Conservation (phyloP, 1,284 basidiomycete species). For the Puccinia sorghi region DNA sequence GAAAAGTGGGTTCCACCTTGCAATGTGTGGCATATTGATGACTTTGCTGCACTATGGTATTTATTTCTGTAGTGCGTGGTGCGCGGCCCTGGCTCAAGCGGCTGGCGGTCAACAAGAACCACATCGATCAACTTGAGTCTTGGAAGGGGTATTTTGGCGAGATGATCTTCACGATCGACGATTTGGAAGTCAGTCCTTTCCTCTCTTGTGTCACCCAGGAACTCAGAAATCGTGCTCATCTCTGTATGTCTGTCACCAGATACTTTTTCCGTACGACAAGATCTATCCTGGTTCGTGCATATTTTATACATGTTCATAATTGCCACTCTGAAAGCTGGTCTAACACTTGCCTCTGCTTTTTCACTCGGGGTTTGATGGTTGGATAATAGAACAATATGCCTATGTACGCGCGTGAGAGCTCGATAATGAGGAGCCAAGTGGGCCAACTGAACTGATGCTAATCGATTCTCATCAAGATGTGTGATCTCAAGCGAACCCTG, state of each 20-base stretch:
- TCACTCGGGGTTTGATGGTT: neutral
- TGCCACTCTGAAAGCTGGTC: too few relatives aligned
- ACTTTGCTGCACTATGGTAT: too few relatives aligned
- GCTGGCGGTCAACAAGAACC: neutral
- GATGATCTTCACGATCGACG: constrained; percentile 47
- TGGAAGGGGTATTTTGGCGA: neutral
- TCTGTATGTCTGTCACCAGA: neutral
- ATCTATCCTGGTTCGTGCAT: constrained; percentile 42
- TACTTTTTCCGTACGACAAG: constrained; percentile 48
- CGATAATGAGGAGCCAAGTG: neutral
- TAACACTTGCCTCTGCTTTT: neutral
- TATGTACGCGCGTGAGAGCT: constrained; percentile 25
- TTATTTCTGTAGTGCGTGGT: too few relatives aligned
- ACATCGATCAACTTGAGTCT: neutral
- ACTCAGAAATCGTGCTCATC: neutral
- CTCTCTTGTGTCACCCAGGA: neutral
- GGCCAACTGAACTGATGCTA: neutral
- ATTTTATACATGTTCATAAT: too few relatives aligned
- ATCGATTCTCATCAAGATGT: constrained; percentile 31
- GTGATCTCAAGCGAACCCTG: constrained; percentile 52
- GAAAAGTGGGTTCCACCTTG: too few relatives aligned
- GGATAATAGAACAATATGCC: constrained; percentile 42
- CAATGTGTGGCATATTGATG: too few relatives aligned
- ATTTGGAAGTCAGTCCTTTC: constrained; percentile 33
- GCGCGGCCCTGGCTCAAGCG: too few relatives aligned